Base-by-base conservation (phyloP, 2,329 filamentous ascomycete species). In the Cryphonectria carpinicola region DNA sequence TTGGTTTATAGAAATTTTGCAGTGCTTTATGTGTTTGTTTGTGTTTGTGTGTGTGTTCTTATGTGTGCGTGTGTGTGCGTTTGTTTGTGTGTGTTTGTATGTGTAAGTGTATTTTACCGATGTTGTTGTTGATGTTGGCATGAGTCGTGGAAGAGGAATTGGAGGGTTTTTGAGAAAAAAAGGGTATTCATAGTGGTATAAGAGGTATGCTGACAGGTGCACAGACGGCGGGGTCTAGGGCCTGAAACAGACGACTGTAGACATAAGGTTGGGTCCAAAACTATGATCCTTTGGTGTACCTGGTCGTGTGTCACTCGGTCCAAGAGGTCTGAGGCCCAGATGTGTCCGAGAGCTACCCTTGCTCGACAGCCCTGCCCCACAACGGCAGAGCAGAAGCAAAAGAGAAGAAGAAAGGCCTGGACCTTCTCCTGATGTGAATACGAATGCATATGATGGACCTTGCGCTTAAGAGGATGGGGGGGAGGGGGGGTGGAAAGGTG, bases 141-240 rank as follows among this genome's bases (percentile, higher is more conserved):
- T 35, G 25, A 37, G 32, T 25, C 46, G 67, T 69, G 68, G 68
- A 72, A 70, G 68, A 64, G 69, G 25, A 62, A 60, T 22, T 28
- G 28, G 46, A 39, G 19, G 65, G 56, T 67, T 49, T 49, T 49
- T n/a, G 46, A 49, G 22, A 22, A 32, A 32, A 32, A 32, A 32
- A 49, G 46, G 46, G 46, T 49, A 49, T 49, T 49, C 46, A 49
- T 49, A n/a, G 46, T 49, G 11, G 65, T 56, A 67, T 67, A 66
- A 67, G 65, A 52, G 67, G 39, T 46, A 49, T 65, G 68, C 63
- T 66, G 41, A 52, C 58, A 61, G 58, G 65, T 66, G 70, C 70
- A 72, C 67, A 70, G 70, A 70, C 67, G 65, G 68, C 66, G 70
- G 68, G 70, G 69, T 39, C 32, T 65, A 49, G 60, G 61, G 60